phyloP scores from a whole-genome alignment of 1,284 basidiomycete genomes.

The Moniliophthora roreri region DNA sequence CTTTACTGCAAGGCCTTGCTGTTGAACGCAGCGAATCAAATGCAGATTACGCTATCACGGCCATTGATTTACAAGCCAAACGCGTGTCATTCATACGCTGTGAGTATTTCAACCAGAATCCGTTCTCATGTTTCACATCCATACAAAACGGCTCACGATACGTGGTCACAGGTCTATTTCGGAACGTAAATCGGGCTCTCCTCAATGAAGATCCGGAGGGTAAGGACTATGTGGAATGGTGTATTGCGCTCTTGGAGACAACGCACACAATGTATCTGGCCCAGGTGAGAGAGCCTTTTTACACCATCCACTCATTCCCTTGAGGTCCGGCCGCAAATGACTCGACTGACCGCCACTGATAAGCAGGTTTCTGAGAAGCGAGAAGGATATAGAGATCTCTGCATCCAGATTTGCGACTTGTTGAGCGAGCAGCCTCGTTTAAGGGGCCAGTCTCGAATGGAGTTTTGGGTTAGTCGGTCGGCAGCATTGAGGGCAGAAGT shows the following conservation, averaged over 20 bases:
- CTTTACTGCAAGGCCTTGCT: slow-evolving; percentile 38
- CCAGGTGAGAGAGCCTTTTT: background rate
- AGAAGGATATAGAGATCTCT: too few species aligned
- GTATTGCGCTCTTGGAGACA: background rate
- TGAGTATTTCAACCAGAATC: slow-evolving; percentile 11
- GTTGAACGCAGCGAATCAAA: slow-evolving; percentile 13
- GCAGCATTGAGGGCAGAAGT: too few species aligned
- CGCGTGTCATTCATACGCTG: slow-evolving; percentile 29
- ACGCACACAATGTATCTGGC: background rate
- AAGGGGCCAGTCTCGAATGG: too few species aligned
- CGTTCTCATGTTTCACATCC: background rate
- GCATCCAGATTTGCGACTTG: too few species aligned
- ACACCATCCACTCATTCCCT: background rate
- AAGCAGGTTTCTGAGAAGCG: too few species aligned
- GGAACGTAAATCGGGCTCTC: background rate
- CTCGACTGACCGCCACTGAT: background rate
- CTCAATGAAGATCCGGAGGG: background rate
- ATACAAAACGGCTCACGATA: background rate
- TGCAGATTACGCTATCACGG: slow-evolving; percentile 23
- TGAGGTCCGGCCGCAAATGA: background rate
- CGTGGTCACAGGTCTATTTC: background rate
- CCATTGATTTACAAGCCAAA: slow-evolving; percentile 23
- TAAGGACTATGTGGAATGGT: slow-evolving; percentile 1
- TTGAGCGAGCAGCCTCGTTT: too few species aligned
- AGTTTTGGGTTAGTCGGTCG: too few species aligned